Evolutionary conservation across 345 rosid genomes (phyloP).

Genomic region (Erucastrum elatum): DNA sequence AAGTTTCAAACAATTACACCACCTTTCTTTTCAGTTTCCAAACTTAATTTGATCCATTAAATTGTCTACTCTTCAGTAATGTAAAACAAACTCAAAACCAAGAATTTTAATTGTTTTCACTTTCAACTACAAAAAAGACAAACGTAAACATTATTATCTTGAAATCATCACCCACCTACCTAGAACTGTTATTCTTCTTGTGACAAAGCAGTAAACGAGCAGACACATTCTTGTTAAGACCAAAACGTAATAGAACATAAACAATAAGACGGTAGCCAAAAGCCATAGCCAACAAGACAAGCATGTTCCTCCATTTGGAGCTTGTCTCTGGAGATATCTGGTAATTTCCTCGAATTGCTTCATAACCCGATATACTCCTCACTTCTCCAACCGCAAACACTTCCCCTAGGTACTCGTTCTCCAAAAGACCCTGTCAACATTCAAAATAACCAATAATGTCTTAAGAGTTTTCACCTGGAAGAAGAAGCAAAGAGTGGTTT

Average conservation of each 20-base stretch:
- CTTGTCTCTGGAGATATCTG: conserved; percentile 69
- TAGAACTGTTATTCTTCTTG: conserved; percentile 24
- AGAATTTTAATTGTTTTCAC: not conserved
- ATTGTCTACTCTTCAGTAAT: not conserved
- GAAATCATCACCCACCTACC: conserved; percentile 5
- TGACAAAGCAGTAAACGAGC: conserved; percentile 24
- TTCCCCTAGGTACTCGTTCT: conserved; percentile 85
- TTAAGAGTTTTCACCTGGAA: not conserved
- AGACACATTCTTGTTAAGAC: conserved; percentile 15
- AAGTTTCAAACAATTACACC: too few relatives aligned
- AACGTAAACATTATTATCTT: not conserved
- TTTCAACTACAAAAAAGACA: not conserved
- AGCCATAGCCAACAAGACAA: conserved; percentile 78
- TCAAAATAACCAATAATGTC: not conserved
- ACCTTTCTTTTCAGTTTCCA: not conserved
- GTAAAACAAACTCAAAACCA: not conserved
- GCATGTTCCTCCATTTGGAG: conserved; percentile 87
- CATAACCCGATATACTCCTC: conserved; percentile 79
- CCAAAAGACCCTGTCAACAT: conserved; percentile 74
- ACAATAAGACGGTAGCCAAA: conserved; percentile 70
- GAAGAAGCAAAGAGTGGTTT: not conserved
- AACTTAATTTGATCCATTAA: not conserved
- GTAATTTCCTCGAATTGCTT: conserved; percentile 69
- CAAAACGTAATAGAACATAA: conserved; percentile 57
- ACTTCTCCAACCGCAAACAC: conserved; percentile 91